Base-by-base conservation (phyloP, 75 land plant genomes). In the Ceratopteris richardii region DNA sequence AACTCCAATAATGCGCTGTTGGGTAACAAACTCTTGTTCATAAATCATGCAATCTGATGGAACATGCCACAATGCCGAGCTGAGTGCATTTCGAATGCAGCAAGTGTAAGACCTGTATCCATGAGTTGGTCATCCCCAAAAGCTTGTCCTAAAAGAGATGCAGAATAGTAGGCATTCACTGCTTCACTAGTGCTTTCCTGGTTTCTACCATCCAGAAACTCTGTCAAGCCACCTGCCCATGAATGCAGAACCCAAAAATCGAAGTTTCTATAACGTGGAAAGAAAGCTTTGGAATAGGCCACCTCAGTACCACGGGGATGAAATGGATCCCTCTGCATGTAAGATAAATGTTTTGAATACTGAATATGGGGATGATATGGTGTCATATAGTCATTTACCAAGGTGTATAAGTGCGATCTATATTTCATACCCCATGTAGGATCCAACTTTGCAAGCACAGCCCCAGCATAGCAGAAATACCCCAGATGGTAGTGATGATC, bases 171-270 rank as follows among this genome's bases (percentile, higher is more conserved):
- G 9, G 91, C 90, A 64, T 86, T 76, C 28, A 89, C 73, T 0
- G 98, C 91, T 62, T 94, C 96, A 40, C 96, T 83, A 0, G 96
- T 86, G 76, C 91, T 90, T 81, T 89, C 90, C 60, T 94, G 96
- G 61, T 89, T 88, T 52, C 96, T 54, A 1, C 98, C 98, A 61
- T 94, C 96, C 3, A 74, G 81, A 46, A 85, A 89, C 44, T 89
- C 96, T 0, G 81, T 81, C 41, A 89, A 30, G 27, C 98, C 96
- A 3, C 88, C 79, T 24, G 91, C 91, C 98, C 98, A 94, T 21
- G 98, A 94, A 58, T 94, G 96, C 65, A 94, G 51, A 66, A 81
- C 76, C 78, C 83, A 94, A 31, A 74, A 37, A 50, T 94, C 98
- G 37, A 94, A 94, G 57, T 79, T 64, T 54, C 98, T 69, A 62